These are phyloP conservation scores for Penicillium sp. DNA, from an alignment of 2,329 filamentous ascomycete species.

Conservation along the genomic window DNA sequence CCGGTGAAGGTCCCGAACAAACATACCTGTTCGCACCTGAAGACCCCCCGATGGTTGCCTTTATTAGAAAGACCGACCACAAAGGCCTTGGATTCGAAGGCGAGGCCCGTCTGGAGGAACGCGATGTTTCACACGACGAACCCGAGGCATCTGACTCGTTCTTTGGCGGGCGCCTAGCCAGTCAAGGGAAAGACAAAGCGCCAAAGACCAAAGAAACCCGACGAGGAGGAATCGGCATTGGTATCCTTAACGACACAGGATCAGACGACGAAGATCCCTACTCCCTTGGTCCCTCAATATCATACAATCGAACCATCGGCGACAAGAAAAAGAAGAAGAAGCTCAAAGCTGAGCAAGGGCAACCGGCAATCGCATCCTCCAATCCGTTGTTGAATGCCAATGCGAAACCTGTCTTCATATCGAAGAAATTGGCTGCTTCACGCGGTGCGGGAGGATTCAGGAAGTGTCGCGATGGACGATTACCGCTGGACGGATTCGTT, in stretches of 20 bases:
- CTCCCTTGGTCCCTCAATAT: slow-evolving; percentile 83
- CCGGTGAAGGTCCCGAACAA: slow-evolving; percentile 40
- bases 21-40: slow-evolving; percentile 80
- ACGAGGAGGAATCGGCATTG: slow-evolving; percentile 74
- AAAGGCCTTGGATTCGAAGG: slow-evolving; percentile 47
- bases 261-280: slow-evolving; percentile 96
- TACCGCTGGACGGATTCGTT: slow-evolving; percentile 75
- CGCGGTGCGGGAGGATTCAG: slow-evolving; percentile 50
- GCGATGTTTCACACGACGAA: slow-evolving; percentile 14
- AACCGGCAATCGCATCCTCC: slow-evolving; percentile 46
- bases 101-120: slow-evolving; percentile 34
- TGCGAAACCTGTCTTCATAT: slow-evolving; percentile 69
- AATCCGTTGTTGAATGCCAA: slow-evolving; percentile 63
- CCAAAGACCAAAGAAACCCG: slow-evolving; percentile 52
- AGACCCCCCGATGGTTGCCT: slow-evolving; percentile 61
- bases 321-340: slow-evolving; percentile 75
- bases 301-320: slow-evolving; percentile 75
- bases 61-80: slow-evolving; percentile 43
- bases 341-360: slow-evolving; percentile 35
- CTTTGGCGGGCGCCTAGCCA: slow-evolving; percentile 34
- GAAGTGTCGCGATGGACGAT: slow-evolving; percentile 76
- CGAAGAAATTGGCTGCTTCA: slow-evolving; percentile 55
- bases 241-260: slow-evolving; percentile 84
- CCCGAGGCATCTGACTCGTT: slow-evolving; percentile 33
- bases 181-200: slow-evolving; percentile 35